These are phyloP conservation scores for Lichtheimia hyalospora DNA, from an alignment of 371 early-diverging fungal genomes.

Conservation along the genomic window DNA sequence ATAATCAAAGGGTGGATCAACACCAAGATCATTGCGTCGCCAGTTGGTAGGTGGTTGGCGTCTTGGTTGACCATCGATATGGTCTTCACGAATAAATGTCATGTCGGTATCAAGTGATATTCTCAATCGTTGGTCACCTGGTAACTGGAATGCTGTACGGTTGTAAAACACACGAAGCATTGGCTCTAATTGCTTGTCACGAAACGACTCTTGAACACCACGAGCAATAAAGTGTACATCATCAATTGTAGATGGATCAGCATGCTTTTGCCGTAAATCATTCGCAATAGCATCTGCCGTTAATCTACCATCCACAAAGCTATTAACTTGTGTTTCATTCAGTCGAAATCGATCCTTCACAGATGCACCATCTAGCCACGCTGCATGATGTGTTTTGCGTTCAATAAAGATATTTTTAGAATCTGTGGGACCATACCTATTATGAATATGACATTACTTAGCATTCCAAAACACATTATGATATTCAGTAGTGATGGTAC, in stretches of 20 bases:
- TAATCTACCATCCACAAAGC: slow-evolving; percentile 70
- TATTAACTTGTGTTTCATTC: slow-evolving; percentile 37
- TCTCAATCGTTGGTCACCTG: slow-evolving; percentile 89
- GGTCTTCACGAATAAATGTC: slow-evolving; percentile 86
- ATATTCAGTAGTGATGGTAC: not conserved
- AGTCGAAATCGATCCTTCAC: slow-evolving; percentile 57
- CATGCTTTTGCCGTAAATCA: slow-evolving; percentile 68
- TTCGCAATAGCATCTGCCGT: slow-evolving; percentile 84
- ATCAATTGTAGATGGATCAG: slow-evolving; percentile 64
- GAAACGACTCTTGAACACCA: slow-evolving; percentile 72
- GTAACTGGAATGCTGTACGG: slow-evolving; percentile 96
- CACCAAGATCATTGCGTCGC: slow-evolving; percentile 87
- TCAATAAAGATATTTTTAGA: slow-evolving; percentile 81
- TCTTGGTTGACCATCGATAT: slow-evolving; percentile 37
- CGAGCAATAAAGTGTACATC: slow-evolving; percentile 66
- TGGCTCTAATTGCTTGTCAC: slow-evolving; percentile 73
- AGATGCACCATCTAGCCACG: slow-evolving; percentile 92
- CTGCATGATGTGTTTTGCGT: slow-evolving; percentile 85
- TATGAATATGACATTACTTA: slow-evolving; percentile 4
- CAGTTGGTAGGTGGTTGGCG: slow-evolving; percentile 78
- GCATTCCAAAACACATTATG: slow-evolving; percentile 4
- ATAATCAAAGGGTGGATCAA: slow-evolving; percentile 84
- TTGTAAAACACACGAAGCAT: slow-evolving; percentile 89
- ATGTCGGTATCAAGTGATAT: slow-evolving; percentile 94
- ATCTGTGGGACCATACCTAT: slow-evolving; percentile 52